Conservation (phyloP, 73 alveolate species). For the Paramecium caudatum region DNA sequence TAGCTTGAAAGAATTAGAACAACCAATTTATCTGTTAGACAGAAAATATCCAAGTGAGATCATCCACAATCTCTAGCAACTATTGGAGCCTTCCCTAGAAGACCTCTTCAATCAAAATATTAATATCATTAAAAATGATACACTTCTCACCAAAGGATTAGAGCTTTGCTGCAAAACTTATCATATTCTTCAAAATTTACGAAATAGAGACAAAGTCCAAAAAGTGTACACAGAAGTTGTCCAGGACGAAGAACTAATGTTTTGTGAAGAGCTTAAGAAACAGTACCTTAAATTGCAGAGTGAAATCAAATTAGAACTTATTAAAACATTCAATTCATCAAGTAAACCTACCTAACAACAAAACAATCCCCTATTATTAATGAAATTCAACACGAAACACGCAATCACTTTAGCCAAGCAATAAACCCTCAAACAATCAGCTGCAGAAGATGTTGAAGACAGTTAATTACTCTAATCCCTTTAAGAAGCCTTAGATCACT, state of each 20-base stretch:
- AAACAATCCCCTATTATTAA: slow-evolving; percentile 29
- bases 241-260: background rate
- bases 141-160: background rate
- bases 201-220: background rate
- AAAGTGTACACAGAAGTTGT: background rate
- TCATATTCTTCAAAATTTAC: background rate
- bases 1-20: slow-evolving; percentile 27
- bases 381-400: slow-evolving; percentile 63
- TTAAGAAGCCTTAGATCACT: background rate
- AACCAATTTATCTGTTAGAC: slow-evolving; percentile 57
- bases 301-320: slow-evolving; percentile 45
- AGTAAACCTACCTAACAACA: slow-evolving; percentile 13
- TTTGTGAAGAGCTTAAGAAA: slow-evolving; percentile 24
- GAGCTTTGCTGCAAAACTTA: slow-evolving; percentile 40
- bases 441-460: slow-evolving; percentile 12
- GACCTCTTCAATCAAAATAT: slow-evolving; percentile 2
- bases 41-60: slow-evolving; percentile 14
- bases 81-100: background rate
- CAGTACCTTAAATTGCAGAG: slow-evolving; percentile 10
- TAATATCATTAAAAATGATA: background rate
- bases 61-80: slow-evolving; percentile 6
- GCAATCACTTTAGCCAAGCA: slow-evolving; percentile 53
- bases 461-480: background rate
- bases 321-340: slow-evolving; percentile 10
- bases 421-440: slow-evolving; percentile 44